Base-by-base conservation (phyloP, 1,284 basidiomycete species). In the Mycena citricolor region DNA sequence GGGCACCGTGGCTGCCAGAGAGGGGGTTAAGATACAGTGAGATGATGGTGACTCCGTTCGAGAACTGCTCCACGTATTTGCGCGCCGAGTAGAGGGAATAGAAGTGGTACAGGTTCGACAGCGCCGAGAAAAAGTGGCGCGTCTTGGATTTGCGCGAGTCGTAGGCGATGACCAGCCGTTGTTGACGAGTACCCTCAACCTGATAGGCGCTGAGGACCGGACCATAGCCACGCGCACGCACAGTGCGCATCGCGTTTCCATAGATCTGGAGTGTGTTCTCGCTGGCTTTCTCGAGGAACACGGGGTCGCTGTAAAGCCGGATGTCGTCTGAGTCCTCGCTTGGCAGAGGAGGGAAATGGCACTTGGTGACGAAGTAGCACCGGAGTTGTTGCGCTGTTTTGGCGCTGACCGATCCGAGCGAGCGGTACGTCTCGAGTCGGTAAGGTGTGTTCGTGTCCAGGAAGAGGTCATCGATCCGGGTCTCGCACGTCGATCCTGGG, bases 21-120 rank as follows among this genome's bases (percentile, higher is more conserved):
- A 92, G 74, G 4, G 94, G 92, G 64, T 92, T 92, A 56, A 97
- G 83, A 73, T 97, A 97, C 42, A 97, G 71, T 20, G 90, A 97
- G 65, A 99, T 90, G 65, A 99, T 94, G 44, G 94, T 97, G 60
- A 98, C 74, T 17, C 95, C 95, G 62, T 98, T 98, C 54, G 90
- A 83, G 73, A 99, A 99, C 73, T 97, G 94, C 69, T 99, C 95
- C 52, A 94, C 92, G 65, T 94, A 95, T 76, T 95, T 95, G 54
- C 93, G 79, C 22, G 88, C 83, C n/a, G 88, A 92, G 67, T 93
- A 99, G 38, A 99, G 83, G 32, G 88, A 86, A 71, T 98, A 98
- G 69, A 91, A 99, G 66, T 97, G 94, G 73, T 99, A 99, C 14
- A 99, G 77, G 61, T 97, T 94, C 34, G 90, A 94, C 34, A 99